These are phyloP conservation scores for Pisolithus sp. DNA, from an alignment of 768 basidiomycete species.

Conservation along the genomic window DNA sequence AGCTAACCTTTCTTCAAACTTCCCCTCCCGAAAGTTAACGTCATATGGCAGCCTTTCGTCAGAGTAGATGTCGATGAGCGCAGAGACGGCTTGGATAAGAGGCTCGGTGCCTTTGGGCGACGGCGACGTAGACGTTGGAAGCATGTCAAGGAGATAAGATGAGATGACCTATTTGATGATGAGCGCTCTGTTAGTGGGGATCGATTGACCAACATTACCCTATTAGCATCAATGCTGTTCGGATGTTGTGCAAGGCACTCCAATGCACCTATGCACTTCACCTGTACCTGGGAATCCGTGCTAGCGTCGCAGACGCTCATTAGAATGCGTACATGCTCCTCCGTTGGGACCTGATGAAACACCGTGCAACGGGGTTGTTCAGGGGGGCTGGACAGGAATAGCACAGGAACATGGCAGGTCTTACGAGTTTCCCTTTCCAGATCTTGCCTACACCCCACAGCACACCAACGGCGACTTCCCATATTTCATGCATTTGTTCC, in stretches of 20 bases:
- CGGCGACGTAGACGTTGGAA: constrained; percentile 38
- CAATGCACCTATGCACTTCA: constrained; percentile 80
- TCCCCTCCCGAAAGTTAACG: constrained; percentile 64
- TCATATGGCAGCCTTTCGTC: constrained; percentile 82
- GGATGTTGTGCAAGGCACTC: constrained; percentile 75
- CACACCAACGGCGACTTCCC: constrained; percentile 75
- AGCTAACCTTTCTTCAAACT: constrained; percentile 48
- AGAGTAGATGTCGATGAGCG: constrained; percentile 88
- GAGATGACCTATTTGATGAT: constrained; percentile 46
- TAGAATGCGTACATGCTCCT: constrained; percentile 56
- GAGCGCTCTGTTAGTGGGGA: not conserved
- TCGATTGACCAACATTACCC: constrained; percentile 37
- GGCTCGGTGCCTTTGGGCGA: constrained; percentile 55
- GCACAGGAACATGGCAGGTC: constrained; percentile 7
- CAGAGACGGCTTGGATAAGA: constrained; percentile 71
- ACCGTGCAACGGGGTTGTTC: not conserved
- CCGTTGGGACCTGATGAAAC: constrained; percentile 42
- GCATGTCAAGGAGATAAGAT: constrained; percentile 56
- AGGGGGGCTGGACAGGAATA: constrained; percentile 3
- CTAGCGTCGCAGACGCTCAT: constrained; percentile 59
- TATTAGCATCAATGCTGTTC: constrained; percentile 52
- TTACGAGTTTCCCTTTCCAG: constrained; percentile 63
- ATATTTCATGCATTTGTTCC: constrained; percentile 66
- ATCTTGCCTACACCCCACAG: constrained; percentile 83
- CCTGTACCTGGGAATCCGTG: constrained; percentile 49